Evolutionary conservation across 257 asterid genomes (phyloP).

Genomic region (Verbascum thapsus): DNA sequence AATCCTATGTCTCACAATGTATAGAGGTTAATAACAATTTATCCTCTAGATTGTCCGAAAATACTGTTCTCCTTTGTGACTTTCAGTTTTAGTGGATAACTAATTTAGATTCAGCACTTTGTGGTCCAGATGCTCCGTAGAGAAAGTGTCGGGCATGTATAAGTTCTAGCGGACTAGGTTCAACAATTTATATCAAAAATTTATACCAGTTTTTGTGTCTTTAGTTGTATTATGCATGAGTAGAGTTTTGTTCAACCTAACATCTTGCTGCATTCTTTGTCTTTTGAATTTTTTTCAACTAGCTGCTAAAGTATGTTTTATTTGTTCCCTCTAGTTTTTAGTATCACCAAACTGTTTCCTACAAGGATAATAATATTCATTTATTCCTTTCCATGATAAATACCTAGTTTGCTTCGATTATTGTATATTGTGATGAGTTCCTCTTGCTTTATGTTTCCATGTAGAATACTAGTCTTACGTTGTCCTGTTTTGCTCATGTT

Average conservation of each 20-base stretch:
- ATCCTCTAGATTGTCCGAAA: not conserved
- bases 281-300: not conserved
- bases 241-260: not conserved
- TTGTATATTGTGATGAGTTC: too few species aligned
- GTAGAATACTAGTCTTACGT: too few species aligned
- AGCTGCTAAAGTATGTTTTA: conserved; percentile 2
- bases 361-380: too few species aligned
- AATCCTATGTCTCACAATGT: not conserved
- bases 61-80: not conserved
- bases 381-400: too few species aligned
- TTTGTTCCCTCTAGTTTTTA: not conserved
- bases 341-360: too few species aligned
- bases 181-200: not conserved
- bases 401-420: too few species aligned
- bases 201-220: not conserved
- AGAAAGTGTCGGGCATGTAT: not conserved
- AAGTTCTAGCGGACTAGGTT: not conserved
- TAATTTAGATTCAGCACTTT: not conserved
- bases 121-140: not conserved
- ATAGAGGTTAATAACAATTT: not conserved
- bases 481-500: too few species aligned
- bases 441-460: too few species aligned
- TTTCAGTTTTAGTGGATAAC: conserved; percentile 6
- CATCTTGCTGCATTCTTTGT: not conserved
- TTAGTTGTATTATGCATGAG: not conserved